Conservation (phyloP, 371 early-diverging fungal species). For the Mycotypha africana region DNA sequence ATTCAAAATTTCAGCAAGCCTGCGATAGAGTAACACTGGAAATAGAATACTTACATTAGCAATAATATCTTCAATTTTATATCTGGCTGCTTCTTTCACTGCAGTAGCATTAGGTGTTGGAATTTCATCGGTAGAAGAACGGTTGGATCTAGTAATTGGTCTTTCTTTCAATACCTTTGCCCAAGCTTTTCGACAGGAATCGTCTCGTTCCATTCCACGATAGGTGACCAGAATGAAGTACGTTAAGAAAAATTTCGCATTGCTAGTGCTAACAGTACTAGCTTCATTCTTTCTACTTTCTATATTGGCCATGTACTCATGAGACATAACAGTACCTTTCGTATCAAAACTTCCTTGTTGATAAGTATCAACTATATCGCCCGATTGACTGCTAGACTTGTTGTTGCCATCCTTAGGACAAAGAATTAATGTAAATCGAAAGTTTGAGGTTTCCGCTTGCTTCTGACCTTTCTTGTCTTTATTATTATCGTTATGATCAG, state of each 20-base stretch:
- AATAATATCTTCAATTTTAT: constrained; percentile 25
- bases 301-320: constrained; percentile 6
- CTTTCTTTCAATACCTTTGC: constrained; percentile 16
- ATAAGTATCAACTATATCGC: constrained; percentile 8
- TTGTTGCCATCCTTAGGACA: constrained; percentile 14
- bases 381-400: constrained; percentile 1
- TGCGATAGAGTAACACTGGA: background rate
- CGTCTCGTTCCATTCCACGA: constrained; percentile 22
- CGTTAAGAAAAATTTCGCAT: constrained; percentile 12
- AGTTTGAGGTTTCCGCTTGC: constrained; percentile 7
- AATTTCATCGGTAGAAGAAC: constrained; percentile 23
- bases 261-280: no score
- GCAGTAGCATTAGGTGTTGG: constrained; percentile 17
- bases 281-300: no score
- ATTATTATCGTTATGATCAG: background rate
- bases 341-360: constrained; percentile 20
- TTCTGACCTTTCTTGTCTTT: no score
- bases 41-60: constrained; percentile 19
- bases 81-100: constrained; percentile 23
- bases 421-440: constrained; percentile 22
- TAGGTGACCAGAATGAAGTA: constrained; percentile 34
- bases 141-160: constrained; percentile 11
- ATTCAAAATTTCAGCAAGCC: no score
- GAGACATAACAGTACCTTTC: constrained; percentile 2
- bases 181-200: constrained; percentile 16